Percentiles rank a stretch among this genome's conserved stretches.
phyloP scores from a whole-genome alignment of 345 rosid species.

The Anacardium occidentale region DNA sequence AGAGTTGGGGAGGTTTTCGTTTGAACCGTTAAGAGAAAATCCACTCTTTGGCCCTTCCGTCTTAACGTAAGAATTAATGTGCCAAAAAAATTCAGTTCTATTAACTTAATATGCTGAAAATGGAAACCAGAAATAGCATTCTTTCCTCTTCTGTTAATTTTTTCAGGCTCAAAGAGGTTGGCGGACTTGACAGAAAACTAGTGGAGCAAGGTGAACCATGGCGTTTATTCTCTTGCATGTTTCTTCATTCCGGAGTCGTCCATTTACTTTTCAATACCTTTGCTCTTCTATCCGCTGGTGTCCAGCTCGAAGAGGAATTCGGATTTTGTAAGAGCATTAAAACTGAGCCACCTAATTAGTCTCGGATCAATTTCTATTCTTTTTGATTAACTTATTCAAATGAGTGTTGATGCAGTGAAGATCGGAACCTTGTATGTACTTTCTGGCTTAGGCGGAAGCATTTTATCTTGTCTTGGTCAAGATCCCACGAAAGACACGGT shows the following conservation, averaged over 20 bases:
- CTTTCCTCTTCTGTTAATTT: background rate
- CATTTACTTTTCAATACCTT: slow-evolving; percentile 72
- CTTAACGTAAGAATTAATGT: slow-evolving; percentile 45
- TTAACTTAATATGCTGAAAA: background rate
- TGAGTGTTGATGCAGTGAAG: slow-evolving; percentile 48
- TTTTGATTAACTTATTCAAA: background rate
- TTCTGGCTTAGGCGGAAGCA: slow-evolving; percentile 80
- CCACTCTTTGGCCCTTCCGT: slow-evolving; percentile 65
- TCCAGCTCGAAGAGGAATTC: slow-evolving; percentile 78
- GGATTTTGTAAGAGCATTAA: slow-evolving; percentile 67
- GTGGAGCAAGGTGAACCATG: slow-evolving; percentile 57
- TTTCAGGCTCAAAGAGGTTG: slow-evolving; percentile 64
- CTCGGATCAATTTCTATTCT: too few species aligned
- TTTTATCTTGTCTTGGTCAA: slow-evolving; percentile 55
- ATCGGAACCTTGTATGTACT: slow-evolving; percentile 63
- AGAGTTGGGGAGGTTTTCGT: slow-evolving; percentile 56
- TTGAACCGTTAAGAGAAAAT: slow-evolving; percentile 46
- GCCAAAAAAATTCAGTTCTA: background rate
- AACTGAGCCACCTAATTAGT: too few species aligned
- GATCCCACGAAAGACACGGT: slow-evolving; percentile 25
- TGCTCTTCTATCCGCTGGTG: slow-evolving; percentile 65
- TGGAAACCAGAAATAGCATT: background rate
- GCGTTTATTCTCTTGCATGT: slow-evolving; percentile 83
- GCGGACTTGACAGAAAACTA: slow-evolving; percentile 63
- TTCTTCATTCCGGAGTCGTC: slow-evolving; percentile 86